Percentiles rank a stretch among this genome's conserved stretches.
Evolutionary conservation across 2,329 filamentous ascomycete genomes (phyloP).

Genomic region (Arachnomyces sp.): DNA sequence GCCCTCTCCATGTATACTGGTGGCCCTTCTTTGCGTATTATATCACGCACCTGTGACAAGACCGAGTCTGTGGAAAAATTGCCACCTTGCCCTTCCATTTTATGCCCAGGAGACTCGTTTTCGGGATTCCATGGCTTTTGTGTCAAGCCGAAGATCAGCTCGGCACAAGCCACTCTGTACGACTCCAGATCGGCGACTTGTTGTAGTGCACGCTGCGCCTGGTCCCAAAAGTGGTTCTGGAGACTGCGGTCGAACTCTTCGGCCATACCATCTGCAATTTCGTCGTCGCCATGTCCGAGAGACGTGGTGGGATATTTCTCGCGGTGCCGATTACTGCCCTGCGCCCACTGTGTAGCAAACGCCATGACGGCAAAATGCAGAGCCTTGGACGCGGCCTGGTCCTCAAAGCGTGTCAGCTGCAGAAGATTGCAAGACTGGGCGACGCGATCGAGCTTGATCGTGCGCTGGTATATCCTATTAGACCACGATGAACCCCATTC

Average conservation of each 20-base stretch:
- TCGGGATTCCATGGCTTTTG: constrained; percentile 29
- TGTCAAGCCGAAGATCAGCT: constrained; percentile 41
- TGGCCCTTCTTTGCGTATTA: constrained; percentile 20
- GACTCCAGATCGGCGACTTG: constrained; percentile 35
- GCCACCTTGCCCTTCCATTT: background rate
- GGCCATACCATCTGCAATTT: background rate
- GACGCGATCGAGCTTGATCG: constrained; percentile 35
- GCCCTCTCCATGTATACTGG: constrained; percentile 35
- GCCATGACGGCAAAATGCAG: constrained; percentile 38
- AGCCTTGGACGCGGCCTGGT: constrained; percentile 31
- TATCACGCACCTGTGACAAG: constrained; percentile 8
- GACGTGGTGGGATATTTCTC: constrained; percentile 9
- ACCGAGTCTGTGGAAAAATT: background rate
- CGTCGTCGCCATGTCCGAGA: no score
- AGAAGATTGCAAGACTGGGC: constrained; percentile 30
- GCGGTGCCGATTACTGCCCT: constrained; percentile 7
- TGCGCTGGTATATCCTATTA: constrained; percentile 38
- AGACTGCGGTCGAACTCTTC: constrained; percentile 30
- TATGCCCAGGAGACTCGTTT: constrained; percentile 8
- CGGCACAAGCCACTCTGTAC: constrained; percentile 38
- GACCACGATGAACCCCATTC: constrained; percentile 34
- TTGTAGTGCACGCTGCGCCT: constrained; percentile 34
- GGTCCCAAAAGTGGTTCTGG: constrained; percentile 35
- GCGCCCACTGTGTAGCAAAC: constrained; percentile 38
- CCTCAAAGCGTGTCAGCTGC: constrained; percentile 29